These are phyloP conservation scores for Clavispora phyllophila DNA, from an alignment of 805 yeast genomes.

Conservation along the genomic window DNA sequence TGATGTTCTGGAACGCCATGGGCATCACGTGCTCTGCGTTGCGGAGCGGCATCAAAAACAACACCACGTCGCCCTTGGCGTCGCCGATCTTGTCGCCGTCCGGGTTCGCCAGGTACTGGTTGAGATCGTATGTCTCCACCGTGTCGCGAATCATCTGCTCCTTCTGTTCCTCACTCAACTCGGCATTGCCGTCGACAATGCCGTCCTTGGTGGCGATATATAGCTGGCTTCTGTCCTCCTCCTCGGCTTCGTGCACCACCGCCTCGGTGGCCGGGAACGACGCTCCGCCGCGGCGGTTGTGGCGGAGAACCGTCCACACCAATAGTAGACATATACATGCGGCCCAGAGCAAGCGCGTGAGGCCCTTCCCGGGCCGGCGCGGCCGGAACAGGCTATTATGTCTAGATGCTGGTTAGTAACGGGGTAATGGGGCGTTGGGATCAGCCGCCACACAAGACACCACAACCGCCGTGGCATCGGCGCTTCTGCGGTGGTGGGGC, in stretches of 20 bases:
- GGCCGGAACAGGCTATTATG: background rate
- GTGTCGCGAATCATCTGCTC: slow-evolving; percentile 40
- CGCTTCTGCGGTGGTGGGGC: too few species aligned
- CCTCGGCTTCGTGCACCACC: background rate
- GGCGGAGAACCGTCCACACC: slow-evolving; percentile 4
- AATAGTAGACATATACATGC: slow-evolving; percentile 9
- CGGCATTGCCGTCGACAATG: slow-evolving; percentile 7
- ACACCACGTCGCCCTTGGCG: slow-evolving; percentile 50
- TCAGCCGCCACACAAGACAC: background rate
- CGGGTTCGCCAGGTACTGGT: slow-evolving; percentile 48
- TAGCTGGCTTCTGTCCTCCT: slow-evolving; percentile 14
- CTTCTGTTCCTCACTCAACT: slow-evolving; percentile 4
- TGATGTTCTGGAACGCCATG: slow-evolving; percentile 76
- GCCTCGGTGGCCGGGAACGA: background rate
- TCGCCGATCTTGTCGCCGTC: slow-evolving; percentile 35
- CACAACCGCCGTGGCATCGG: too few species aligned
- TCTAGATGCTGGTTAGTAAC: background rate
- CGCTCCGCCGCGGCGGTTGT: background rate
- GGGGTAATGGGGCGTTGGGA: background rate
- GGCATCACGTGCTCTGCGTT: slow-evolving; percentile 76
- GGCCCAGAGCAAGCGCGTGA: slow-evolving; percentile 4
- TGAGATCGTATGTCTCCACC: slow-evolving; percentile 60
- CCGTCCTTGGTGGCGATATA: slow-evolving; percentile 32
- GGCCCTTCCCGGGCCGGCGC: background rate
- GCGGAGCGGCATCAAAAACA: slow-evolving; percentile 70